phyloP scores from a whole-genome alignment of 164 flowering plant genomes.

The Euptelea pleiosperma region DNA sequence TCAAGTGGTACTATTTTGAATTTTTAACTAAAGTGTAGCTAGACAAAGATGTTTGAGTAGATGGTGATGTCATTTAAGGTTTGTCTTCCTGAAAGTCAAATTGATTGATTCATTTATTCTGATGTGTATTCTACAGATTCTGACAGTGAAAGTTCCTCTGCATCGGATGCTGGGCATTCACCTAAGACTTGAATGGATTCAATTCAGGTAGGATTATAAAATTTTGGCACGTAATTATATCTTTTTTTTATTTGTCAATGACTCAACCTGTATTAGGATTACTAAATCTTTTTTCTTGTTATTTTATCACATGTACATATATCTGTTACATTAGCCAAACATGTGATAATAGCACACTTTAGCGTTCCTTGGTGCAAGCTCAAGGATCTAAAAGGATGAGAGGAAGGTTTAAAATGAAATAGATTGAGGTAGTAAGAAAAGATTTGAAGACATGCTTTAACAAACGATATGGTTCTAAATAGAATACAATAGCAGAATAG shows the following conservation, averaged over 20 bases:
- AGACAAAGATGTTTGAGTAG: background rate
- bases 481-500: too few species aligned
- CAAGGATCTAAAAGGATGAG: too few species aligned
- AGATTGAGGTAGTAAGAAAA: too few species aligned
- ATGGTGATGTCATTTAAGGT: background rate
- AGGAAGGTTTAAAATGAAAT: too few species aligned
- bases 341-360: too few species aligned
- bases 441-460: too few species aligned
- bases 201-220: constrained; percentile 29
- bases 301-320: too few species aligned
- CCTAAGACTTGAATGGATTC: constrained; percentile 33
- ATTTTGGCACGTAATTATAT: background rate
- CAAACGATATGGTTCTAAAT: too few species aligned
- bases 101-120: background rate
- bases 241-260: background rate
- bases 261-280: background rate
- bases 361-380: too few species aligned
- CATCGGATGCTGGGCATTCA: constrained; percentile 53
- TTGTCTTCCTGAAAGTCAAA: background rate
- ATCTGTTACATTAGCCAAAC: too few species aligned
- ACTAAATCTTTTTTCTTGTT: background rate
- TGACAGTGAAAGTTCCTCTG: constrained; percentile 78
- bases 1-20: constrained; percentile 62
- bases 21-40: background rate
- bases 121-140: constrained; percentile 45